Conservation (phyloP, 768 basidiomycete genomes). For the Termitomyces sp. region DNA sequence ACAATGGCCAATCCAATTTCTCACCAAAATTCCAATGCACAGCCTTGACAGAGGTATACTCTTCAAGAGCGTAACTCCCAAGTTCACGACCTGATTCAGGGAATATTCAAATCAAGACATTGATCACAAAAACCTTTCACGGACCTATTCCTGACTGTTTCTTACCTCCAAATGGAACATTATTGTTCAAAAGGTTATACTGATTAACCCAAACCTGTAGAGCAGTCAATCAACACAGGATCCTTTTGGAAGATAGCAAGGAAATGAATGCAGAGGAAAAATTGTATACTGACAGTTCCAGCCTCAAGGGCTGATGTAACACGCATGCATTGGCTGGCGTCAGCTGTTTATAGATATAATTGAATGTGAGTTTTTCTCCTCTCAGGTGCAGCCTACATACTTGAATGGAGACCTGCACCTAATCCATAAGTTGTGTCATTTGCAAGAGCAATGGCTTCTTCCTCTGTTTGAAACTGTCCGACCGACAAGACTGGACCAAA, state of each 20-base stretch:
- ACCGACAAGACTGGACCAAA: constrained; percentile 92
- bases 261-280: background rate
- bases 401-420: constrained; percentile 87
- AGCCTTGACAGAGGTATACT: constrained; percentile 79
- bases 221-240: background rate
- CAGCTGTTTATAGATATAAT: constrained; percentile 36
- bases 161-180: constrained; percentile 94
- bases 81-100: constrained; percentile 68
- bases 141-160: constrained; percentile 85
- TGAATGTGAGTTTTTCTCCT: constrained; percentile 4
- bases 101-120: background rate
- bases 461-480: constrained; percentile 79
- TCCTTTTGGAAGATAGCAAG: background rate
- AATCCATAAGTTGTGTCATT: constrained; percentile 90
- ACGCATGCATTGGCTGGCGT: constrained; percentile 85
- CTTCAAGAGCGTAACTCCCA: constrained; percentile 77
- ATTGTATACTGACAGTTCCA: constrained; percentile 61
- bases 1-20: constrained; percentile 74
- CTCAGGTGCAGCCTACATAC: constrained; percentile 33
- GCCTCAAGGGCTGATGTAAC: constrained; percentile 84
- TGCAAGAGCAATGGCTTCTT: constrained; percentile 77
- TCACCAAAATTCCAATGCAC: constrained; percentile 89
- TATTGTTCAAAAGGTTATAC: constrained; percentile 77
- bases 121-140: constrained; percentile 14
- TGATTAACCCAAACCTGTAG: constrained; percentile 87